Conservation (phyloP, 257 asterid species). For the Ilex asprella region DNA sequence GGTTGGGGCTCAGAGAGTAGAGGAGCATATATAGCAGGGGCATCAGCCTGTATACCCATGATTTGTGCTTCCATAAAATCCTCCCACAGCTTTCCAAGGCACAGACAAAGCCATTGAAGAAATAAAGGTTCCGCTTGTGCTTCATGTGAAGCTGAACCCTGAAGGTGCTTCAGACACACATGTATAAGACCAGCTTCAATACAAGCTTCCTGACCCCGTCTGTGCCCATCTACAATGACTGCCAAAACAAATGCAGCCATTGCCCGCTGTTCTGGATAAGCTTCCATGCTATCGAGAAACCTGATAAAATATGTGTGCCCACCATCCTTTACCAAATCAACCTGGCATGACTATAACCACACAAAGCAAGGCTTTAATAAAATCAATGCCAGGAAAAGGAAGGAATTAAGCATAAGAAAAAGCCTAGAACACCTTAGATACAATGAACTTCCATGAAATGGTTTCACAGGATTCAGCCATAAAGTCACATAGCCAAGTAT, state of each 20-base stretch:
- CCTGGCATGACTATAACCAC: slow-evolving; percentile 84
- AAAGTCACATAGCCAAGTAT: neutral
- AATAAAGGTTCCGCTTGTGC: slow-evolving; percentile 84
- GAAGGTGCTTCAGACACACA: slow-evolving; percentile 85
- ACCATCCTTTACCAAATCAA: slow-evolving; percentile 95
- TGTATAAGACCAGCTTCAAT: slow-evolving; percentile 72
- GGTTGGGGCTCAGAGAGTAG: slow-evolving; percentile 95
- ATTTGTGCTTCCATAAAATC: slow-evolving; percentile 85
- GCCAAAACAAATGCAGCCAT: slow-evolving; percentile 99
- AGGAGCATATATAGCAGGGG: slow-evolving; percentile 73
- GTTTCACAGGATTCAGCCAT: neutral
- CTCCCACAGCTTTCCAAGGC: slow-evolving; percentile 97
- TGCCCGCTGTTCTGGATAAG: slow-evolving; percentile 98
- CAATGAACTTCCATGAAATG: neutral
- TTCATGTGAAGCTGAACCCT: slow-evolving; percentile 64
- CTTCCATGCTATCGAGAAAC: slow-evolving; percentile 92
- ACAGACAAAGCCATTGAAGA: slow-evolving; percentile 97
- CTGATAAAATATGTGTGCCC: slow-evolving; percentile 87
- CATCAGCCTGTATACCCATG: slow-evolving; percentile 79
- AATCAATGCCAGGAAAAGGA: neutral
- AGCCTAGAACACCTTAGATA: neutral
- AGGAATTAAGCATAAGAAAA: neutral
- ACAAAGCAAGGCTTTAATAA: slow-evolving; percentile 5
- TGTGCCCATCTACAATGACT: slow-evolving; percentile 93
- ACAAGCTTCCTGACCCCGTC: slow-evolving; percentile 93